Evolutionary conservation across 2,329 filamentous ascomycete genomes (phyloP), one percentile per base, ranked within the genome.

Genomic region (Sporothrix luriei): DNA sequence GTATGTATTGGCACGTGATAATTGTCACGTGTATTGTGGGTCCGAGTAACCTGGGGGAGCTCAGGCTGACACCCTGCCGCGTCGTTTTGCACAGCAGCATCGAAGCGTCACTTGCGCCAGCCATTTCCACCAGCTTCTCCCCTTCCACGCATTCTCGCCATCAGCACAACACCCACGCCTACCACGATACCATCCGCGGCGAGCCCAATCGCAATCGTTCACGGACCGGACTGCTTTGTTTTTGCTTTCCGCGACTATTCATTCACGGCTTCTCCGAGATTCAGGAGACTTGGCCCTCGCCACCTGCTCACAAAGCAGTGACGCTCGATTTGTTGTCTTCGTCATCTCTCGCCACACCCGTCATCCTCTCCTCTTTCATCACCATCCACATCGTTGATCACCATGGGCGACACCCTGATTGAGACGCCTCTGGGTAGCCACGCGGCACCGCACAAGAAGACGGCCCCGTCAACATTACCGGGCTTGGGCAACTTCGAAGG

Each of bases 401-500:
- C 66, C 68, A 97, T 97, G 94, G 94, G 89, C 80, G 92, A 97
- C 84, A 88, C 92, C 79, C 86, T 91, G 77, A 88, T 97, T 78
- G 93, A 97, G 82, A 93, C 87, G 82, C 89, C 92, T 78, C 85
- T 86, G 79, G 52, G 61, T 29, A 91, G 88, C 85, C 87, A 85
- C 75, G 83, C 90, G 80, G 86, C 89, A 78, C 90, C 91, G 79
- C 91, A 93, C 82, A 94, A 91, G 84, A 96, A 93, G 84, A 84
- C 89, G 77, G 85, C 89, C 76, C 88, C 90, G 66, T 91, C 90
- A 73, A 89, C 90, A 77, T 95, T 97, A 82, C 91, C 93, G 52
- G 94, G 92, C 80, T 90, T 97, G 80, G 93, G 97, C 79, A 90
- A 91, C 75, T 89, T 97, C 73, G 94, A 97, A 80, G 93, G 93